Percentiles rank a stretch among this genome's conserved stretches.
These are phyloP conservation scores for Spiraea crenata DNA, from an alignment of 331 rosid species.

Conservation along the genomic window DNA sequence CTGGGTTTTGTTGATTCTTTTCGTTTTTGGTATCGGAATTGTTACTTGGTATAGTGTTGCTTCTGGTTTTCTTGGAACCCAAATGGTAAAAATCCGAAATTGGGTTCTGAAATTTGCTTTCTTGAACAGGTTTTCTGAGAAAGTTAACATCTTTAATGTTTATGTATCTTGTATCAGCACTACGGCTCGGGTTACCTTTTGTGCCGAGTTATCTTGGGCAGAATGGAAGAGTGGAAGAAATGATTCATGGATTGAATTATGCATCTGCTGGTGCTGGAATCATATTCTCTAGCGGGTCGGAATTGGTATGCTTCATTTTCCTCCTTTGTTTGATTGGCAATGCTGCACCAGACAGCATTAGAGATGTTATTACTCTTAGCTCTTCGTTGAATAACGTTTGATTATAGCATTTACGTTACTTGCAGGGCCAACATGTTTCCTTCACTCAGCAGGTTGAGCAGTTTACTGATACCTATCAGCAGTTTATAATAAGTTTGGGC, in stretches of 20 bases:
- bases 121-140: no score
- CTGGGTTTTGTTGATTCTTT: neutral
- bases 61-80: neutral
- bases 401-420: neutral
- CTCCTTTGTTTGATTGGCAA: neutral
- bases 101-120: no score
- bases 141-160: no score
- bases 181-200: constrained; percentile 83
- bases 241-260: constrained; percentile 77
- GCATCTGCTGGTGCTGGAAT: constrained; percentile 97
- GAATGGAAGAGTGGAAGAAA: constrained; percentile 49
- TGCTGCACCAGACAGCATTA: neutral
- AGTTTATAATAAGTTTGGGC: constrained; percentile 60
- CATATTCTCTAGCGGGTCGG: constrained; percentile 78
- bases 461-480: constrained; percentile 69
- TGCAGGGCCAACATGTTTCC: constrained; percentile 91
- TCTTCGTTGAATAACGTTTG: neutral
- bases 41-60: neutral
- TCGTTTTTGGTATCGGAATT: neutral
- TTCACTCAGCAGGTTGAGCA: constrained; percentile 82
- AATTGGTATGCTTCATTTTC: constrained; percentile 50
- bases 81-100: no score
- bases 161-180: constrained; percentile 49
- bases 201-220: constrained; percentile 91
- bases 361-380: neutral